Conservation (phyloP, 768 basidiomycete species). For the Xerocomellus chrysenteron region DNA sequence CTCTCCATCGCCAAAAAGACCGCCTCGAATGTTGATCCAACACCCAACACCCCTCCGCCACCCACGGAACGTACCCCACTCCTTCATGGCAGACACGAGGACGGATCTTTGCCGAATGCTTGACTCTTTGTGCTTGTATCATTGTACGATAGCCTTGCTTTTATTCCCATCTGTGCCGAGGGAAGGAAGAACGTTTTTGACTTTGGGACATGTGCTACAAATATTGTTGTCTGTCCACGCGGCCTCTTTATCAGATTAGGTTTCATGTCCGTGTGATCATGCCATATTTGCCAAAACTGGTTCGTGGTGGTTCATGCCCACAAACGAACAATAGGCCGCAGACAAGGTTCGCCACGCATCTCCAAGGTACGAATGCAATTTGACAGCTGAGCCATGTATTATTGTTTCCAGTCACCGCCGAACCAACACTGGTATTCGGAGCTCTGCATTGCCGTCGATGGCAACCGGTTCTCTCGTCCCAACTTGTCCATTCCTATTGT, state of each 20-base stretch:
- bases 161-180: not conserved
- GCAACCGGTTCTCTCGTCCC: constrained; percentile 17
- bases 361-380: constrained; percentile 31
- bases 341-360: constrained; percentile 28
- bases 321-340: constrained; percentile 26
- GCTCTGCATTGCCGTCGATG: constrained; percentile 1
- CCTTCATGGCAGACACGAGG: constrained; percentile 21
- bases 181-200: not conserved
- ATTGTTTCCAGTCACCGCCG: constrained; percentile 21
- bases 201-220: constrained; percentile 9
- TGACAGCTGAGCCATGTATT: constrained; percentile 10
- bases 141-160: constrained; percentile 24
- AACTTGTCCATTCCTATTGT: constrained; percentile 29
- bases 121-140: constrained; percentile 17
- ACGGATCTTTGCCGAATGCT: constrained; percentile 10
- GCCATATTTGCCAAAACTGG: constrained; percentile 7
- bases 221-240: constrained; percentile 3
- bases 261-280: constrained; percentile 14
- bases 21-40: not conserved
- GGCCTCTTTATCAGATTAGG: constrained; percentile 23
- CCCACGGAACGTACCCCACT: constrained; percentile 36
- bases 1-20: constrained; percentile 20
- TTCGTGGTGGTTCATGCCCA: constrained; percentile 12
- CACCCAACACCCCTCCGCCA: constrained; percentile 13
- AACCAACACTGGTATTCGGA: too few relatives aligned